These are phyloP conservation scores for Sabuloglossum arenarium DNA, from an alignment of 495 filamentous ascomycete genomes.

Conservation along the genomic window DNA sequence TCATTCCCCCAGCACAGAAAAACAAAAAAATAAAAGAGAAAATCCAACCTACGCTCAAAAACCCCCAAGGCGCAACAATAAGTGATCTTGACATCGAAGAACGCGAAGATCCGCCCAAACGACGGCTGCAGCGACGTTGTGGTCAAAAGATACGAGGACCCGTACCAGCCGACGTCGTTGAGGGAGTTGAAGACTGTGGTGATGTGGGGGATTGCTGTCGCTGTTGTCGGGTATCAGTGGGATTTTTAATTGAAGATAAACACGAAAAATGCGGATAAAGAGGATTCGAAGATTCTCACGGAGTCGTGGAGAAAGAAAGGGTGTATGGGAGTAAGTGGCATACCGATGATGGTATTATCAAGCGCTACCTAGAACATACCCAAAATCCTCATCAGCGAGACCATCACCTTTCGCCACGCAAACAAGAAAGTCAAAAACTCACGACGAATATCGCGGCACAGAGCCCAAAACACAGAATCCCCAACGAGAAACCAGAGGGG, in stretches of 20 bases:
- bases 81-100: slow-evolving; percentile 9
- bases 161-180: slow-evolving; percentile 26
- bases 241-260: no score
- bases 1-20: no score
- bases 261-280: no score
- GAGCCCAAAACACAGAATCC: not conserved
- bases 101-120: slow-evolving; percentile 4
- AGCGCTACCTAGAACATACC: not conserved
- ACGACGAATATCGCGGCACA: not conserved
- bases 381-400: not conserved
- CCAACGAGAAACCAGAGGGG: not conserved
- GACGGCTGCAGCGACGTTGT: slow-evolving; percentile 4
- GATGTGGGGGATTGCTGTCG: not conserved
- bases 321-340: not conserved
- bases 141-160: slow-evolving; percentile 21
- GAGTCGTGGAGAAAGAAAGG: no score
- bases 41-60: slow-evolving; percentile 3
- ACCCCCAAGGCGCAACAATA: slow-evolving; percentile 12
- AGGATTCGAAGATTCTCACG: no score
- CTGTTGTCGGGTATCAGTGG: no score
- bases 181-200: not conserved
- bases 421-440: not conserved
- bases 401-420: not conserved
- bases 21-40: not conserved
- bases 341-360: not conserved